These are phyloP conservation scores for Vitis rupestris DNA, from an alignment of 164 flowering plant genomes.

Conservation along the genomic window DNA sequence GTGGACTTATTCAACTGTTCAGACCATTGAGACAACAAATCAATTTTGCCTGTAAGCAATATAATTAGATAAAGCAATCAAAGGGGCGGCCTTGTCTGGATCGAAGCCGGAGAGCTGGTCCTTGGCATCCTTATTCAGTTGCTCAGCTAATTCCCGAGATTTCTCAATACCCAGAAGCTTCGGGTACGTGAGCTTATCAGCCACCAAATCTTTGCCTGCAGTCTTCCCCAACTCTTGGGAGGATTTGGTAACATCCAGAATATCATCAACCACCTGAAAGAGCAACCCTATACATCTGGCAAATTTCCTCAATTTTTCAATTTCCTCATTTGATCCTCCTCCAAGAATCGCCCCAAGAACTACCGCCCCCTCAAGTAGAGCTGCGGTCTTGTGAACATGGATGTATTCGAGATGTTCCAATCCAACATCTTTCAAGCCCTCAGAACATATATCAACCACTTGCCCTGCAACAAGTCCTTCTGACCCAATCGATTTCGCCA, in stretches of 20 bases:
- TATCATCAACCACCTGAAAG: conserved; percentile 86
- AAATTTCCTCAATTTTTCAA: conserved; percentile 57
- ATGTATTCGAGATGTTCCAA: conserved; percentile 65
- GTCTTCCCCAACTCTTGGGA: conserved; percentile 75
- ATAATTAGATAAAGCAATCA: conserved; percentile 65
- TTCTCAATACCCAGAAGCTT: conserved; percentile 70
- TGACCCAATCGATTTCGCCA: conserved; percentile 57
- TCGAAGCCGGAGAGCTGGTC: conserved; percentile 60
- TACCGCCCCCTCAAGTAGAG: conserved; percentile 60
- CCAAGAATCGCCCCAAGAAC: conserved; percentile 75
- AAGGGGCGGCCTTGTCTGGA: conserved; percentile 54
- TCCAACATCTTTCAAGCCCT: conserved; percentile 50
- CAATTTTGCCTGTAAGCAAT: conserved; percentile 67
- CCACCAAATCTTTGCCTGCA: conserved; percentile 72
- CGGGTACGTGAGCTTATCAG: conserved; percentile 72
- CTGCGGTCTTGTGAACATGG: conserved; percentile 75
- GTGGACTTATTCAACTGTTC: too few species aligned
- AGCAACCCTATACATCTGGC: conserved; percentile 61
- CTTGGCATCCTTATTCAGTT: conserved; percentile 51
- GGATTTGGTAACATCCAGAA: conserved; percentile 67
- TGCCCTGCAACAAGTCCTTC: conserved; percentile 83
- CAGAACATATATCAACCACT: conserved; percentile 58
- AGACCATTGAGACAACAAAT: neutral
- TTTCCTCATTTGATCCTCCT: conserved; percentile 57
- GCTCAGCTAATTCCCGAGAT: conserved; percentile 55